phyloP scores from a whole-genome alignment of 345 rosid species.

The Citrus unshiu region DNA sequence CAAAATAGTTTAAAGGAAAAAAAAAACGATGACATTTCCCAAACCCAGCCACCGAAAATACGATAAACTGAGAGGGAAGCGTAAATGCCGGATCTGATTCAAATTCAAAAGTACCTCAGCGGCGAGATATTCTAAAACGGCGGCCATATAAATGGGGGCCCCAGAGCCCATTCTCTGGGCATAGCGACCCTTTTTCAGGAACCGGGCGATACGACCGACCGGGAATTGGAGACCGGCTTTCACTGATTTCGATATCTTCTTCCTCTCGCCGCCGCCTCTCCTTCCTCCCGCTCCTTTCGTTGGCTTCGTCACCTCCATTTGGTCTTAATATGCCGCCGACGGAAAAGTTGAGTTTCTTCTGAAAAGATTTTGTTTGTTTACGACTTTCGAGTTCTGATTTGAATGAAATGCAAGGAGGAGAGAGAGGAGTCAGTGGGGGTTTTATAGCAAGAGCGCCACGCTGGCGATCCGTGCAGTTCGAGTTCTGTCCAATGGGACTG shows the following conservation, averaged over 20 bases:
- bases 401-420: not conserved
- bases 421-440: not conserved
- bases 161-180: constrained; percentile 62
- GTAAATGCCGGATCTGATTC: constrained; percentile 9
- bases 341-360: not conserved
- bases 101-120: constrained; percentile 49
- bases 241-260: constrained; percentile 53
- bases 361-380: not conserved
- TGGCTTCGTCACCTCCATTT: constrained; percentile 52
- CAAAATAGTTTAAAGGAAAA: too few relatives aligned
- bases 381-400: not conserved
- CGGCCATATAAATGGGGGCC: constrained; percentile 71
- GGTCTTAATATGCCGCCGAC: not conserved
- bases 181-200: constrained; percentile 67
- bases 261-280: constrained; percentile 54
- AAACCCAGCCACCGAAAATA: too few relatives aligned
- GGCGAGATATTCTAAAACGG: constrained; percentile 78
- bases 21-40: too few relatives aligned
- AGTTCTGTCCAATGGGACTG: not conserved
- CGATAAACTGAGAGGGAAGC: not conserved
- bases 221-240: constrained; percentile 85
- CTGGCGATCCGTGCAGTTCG: constrained; percentile 13
- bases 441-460: constrained; percentile 16
- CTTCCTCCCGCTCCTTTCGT: constrained; percentile 58
- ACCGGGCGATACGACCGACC: constrained; percentile 70